Percentiles rank a stretch among this genome's conserved stretches.
Conservation (phyloP, 2,329 filamentous ascomycete species). For the Beauveria brongniartii region DNA sequence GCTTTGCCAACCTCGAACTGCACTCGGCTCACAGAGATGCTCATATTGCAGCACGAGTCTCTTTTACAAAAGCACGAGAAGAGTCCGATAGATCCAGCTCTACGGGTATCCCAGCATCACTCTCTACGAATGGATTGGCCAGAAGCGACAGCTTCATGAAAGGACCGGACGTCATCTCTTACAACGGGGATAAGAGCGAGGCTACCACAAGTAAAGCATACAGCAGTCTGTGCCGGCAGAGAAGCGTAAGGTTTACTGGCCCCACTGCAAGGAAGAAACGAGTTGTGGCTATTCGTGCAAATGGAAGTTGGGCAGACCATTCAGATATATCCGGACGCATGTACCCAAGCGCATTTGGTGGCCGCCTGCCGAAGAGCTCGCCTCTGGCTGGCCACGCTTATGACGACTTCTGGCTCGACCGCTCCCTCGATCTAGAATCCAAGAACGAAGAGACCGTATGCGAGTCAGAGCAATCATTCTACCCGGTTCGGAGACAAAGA, state of each 20-base stretch:
- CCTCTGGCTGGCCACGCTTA: not conserved
- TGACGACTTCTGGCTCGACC: slow-evolving; percentile 1
- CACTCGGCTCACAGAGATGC: slow-evolving; percentile 48
- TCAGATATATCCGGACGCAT: not conserved
- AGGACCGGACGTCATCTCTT: slow-evolving; percentile 13
- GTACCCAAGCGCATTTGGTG: not conserved
- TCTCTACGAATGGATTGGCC: not conserved
- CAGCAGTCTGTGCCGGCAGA: slow-evolving; percentile 32
- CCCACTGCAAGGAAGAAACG: slow-evolving; percentile 23
- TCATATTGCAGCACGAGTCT: slow-evolving; percentile 52
- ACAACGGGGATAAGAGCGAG: slow-evolving; percentile 13
- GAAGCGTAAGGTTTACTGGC: slow-evolving; percentile 49
- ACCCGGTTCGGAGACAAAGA: not conserved
- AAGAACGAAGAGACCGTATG: not conserved
- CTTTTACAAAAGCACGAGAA: slow-evolving; percentile 42
- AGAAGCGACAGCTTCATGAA: slow-evolving; percentile 17
- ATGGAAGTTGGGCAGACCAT: slow-evolving; percentile 7
- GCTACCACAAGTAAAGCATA: slow-evolving; percentile 13
- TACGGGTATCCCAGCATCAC: not conserved
- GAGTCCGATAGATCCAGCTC: not conserved
- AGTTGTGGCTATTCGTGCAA: slow-evolving; percentile 23
- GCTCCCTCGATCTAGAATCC: not conserved
- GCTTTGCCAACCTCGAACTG: slow-evolving; percentile 41
- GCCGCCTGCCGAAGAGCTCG: not conserved
- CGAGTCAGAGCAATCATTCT: slow-evolving; percentile 1